Evolutionary conservation across 768 basidiomycete genomes (phyloP).

Genomic region (Russula foetens): DNA sequence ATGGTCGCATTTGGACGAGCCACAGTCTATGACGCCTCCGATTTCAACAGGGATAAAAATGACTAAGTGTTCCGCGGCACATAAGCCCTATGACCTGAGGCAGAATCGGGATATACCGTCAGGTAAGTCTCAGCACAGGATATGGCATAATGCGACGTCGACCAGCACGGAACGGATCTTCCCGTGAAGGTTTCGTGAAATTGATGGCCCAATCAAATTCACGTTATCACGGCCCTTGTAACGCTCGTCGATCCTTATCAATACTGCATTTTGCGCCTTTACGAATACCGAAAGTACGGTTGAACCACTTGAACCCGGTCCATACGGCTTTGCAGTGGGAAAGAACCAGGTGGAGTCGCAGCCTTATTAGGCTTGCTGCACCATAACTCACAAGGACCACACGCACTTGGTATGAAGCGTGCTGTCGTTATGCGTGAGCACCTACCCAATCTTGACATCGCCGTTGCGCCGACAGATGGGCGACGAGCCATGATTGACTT

Average conservation of each 20-base stretch:
- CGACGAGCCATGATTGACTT: conserved; percentile 1
- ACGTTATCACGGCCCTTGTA: neutral
- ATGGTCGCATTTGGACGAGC: neutral
- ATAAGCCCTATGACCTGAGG: neutral
- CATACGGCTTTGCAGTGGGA: conserved; percentile 11
- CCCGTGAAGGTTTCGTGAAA: neutral
- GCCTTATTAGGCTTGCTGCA: conserved; percentile 8
- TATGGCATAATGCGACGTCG: neutral
- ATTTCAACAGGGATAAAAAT: neutral
- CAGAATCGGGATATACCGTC: neutral
- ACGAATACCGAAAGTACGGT: conserved; percentile 4
- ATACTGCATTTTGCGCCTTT: neutral
- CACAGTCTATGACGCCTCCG: neutral
- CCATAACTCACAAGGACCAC: neutral
- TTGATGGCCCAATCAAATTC: neutral
- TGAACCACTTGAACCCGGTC: neutral
- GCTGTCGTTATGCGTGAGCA: neutral
- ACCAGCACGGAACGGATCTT: neutral
- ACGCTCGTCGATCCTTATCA: conserved; percentile 10
- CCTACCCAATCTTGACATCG: neutral
- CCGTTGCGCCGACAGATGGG: conserved; percentile 1
- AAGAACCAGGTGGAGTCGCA: neutral
- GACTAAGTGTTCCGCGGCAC: neutral
- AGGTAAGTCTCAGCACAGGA: neutral
- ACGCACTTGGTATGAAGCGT: neutral